A percentile compares a stretch with the other conserved stretches of the same genome.
These are phyloP conservation scores for Anacardium occidentale DNA, from an alignment of 345 rosid species.

Conservation along the genomic window DNA sequence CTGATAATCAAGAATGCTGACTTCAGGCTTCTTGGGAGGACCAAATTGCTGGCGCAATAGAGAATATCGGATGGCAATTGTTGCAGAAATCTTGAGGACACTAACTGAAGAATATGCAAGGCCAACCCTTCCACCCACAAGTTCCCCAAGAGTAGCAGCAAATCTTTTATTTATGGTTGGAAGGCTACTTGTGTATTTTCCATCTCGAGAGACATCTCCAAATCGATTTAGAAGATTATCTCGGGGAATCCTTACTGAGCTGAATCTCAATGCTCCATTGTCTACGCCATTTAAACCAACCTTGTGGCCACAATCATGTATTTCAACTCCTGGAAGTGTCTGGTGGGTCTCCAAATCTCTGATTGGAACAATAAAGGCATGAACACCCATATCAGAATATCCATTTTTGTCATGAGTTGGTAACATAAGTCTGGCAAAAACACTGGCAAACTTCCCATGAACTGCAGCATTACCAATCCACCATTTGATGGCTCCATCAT, in stretches of 20 bases:
- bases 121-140: slow-evolving; percentile 95
- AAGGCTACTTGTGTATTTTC: slow-evolving; percentile 87
- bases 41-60: slow-evolving; percentile 95
- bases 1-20: slow-evolving; percentile 95
- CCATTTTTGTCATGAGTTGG: slow-evolving; percentile 86
- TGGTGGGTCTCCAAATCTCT: slow-evolving; percentile 82
- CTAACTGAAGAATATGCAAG: slow-evolving; percentile 88
- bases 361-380: slow-evolving; percentile 93
- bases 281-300: slow-evolving; percentile 96
- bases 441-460: slow-evolving; percentile 94
- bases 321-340: slow-evolving; percentile 86
- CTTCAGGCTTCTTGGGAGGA: slow-evolving; percentile 94
- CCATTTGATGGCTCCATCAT: slow-evolving; percentile 98
- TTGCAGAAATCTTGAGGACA: slow-evolving; percentile 74
- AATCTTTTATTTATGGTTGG: slow-evolving; percentile 92
- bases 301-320: slow-evolving; percentile 95
- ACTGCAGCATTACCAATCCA: slow-evolving; percentile 99
- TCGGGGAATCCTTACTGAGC: slow-evolving; percentile 82
- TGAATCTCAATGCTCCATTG: slow-evolving; percentile 90
- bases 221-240: slow-evolving; percentile 97
- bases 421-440: slow-evolving; percentile 79
- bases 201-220: slow-evolving; percentile 91
- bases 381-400: slow-evolving; percentile 90
- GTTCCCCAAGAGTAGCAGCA: slow-evolving; percentile 96
- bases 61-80: slow-evolving; percentile 87